Evolutionary conservation across 176 grass and related monocot species (phyloP).

Genomic region (Calamus simplicifolius): DNA sequence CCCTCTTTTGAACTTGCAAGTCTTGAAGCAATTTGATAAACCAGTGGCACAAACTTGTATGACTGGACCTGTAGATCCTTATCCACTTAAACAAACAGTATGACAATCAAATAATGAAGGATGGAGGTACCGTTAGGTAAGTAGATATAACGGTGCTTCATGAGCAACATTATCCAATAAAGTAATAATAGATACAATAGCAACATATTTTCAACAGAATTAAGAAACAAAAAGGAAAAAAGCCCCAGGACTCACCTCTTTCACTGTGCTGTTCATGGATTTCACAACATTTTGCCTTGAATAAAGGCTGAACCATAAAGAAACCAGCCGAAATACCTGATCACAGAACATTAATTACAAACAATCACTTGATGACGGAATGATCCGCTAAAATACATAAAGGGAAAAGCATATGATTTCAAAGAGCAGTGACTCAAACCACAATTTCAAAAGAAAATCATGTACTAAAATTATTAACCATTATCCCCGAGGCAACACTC

Average conservation of each 20-base stretch:
- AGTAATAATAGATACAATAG: no score
- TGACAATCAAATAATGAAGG: slow-evolving; percentile 8
- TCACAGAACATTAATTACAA: slow-evolving; percentile 10
- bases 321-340: slow-evolving; percentile 88
- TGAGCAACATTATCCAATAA: no score
- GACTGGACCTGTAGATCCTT: slow-evolving; percentile 52
- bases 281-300: slow-evolving; percentile 69
- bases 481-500: no score
- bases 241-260: slow-evolving; percentile 36
- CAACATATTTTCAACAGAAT: no score
- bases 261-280: slow-evolving; percentile 68
- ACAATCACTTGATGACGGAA: neutral
- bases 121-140: slow-evolving; percentile 18
- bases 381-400: slow-evolving; percentile 15
- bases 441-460: no score
- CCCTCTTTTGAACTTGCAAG: slow-evolving; percentile 82
- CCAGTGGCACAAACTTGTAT: slow-evolving; percentile 93
- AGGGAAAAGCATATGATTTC: no score
- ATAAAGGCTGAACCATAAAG: slow-evolving; percentile 88
- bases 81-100: slow-evolving; percentile 15
- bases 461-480: no score
- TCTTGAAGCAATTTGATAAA: slow-evolving; percentile 98
- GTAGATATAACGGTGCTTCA: no score
- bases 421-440: no score
- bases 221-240: neutral